These are phyloP conservation scores for Aspergillus ibericus DNA, from an alignment of 2,329 filamentous ascomycete genomes.

Conservation along the genomic window DNA sequence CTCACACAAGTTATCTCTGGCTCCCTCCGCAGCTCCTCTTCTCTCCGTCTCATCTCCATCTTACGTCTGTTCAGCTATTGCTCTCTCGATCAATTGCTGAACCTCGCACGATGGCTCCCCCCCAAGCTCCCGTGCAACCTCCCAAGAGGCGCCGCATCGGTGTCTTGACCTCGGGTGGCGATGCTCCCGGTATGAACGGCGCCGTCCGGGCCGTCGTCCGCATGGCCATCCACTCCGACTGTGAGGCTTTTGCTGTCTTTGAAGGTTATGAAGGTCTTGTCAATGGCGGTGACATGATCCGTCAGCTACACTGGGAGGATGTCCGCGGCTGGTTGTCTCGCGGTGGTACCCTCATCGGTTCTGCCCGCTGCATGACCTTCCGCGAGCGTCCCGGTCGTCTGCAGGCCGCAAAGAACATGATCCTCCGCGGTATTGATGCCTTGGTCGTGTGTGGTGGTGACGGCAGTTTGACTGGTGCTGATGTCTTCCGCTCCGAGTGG, in stretches of 20 bases:
- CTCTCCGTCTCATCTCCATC: not conserved
- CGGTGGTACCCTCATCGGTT: conserved; percentile 93
- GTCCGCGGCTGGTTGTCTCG: conserved; percentile 92
- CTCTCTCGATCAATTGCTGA: conserved; percentile 1
- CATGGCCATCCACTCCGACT: conserved; percentile 81
- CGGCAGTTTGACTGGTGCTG: conserved; percentile 91
- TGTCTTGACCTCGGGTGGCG: conserved; percentile 91
- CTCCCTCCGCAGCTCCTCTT: conserved; percentile 12
- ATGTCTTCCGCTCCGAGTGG: conserved; percentile 92
- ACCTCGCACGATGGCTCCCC: conserved; percentile 19
- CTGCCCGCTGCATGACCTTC: conserved; percentile 88
- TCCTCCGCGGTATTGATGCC: conserved; percentile 88
- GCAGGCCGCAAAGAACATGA: conserved; percentile 88
- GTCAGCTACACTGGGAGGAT: conserved; percentile 85
- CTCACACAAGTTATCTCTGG: conserved; percentile 14
- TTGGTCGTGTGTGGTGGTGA: conserved; percentile 97
- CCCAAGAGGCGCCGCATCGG: conserved; percentile 67
- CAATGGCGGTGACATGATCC: conserved; percentile 82
- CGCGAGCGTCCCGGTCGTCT: conserved; percentile 83
- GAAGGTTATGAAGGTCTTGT: conserved; percentile 97
- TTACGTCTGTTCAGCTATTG: conserved; percentile 13
- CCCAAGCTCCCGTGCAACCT: conserved; percentile 19
- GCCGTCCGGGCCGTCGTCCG: conserved; percentile 87
- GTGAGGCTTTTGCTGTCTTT: conserved; percentile 78
- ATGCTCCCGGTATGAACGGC: conserved; percentile 93